phyloP scores from a whole-genome alignment of 495 filamentous ascomycete genomes.

The Opeltia flavorubescens region DNA sequence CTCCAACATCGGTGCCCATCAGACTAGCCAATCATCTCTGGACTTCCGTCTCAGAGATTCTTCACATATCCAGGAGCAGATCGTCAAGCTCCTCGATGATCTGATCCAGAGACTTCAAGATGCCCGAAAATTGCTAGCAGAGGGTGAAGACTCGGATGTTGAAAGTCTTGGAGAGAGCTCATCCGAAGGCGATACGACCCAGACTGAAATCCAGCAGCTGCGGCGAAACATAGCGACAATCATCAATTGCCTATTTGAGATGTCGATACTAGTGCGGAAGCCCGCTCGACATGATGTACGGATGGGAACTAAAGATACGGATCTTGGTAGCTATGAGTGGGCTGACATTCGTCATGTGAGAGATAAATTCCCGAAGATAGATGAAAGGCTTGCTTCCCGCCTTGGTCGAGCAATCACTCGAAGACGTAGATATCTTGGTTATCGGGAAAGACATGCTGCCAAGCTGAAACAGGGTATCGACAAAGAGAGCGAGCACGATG shows the following conservation, averaged over 20 bases:
- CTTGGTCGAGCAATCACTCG: slow-evolving; percentile 29
- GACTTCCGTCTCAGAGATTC: slow-evolving; percentile 11
- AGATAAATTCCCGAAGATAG: slow-evolving; percentile 17
- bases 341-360: slow-evolving; percentile 17
- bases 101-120: background rate
- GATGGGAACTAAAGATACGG: slow-evolving; percentile 13
- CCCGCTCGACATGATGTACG: slow-evolving; percentile 23
- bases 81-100: slow-evolving; percentile 1
- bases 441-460: slow-evolving; percentile 25
- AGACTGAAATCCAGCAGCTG: slow-evolving; percentile 1
- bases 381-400: slow-evolving; percentile 15
- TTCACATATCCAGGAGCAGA: background rate
- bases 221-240: slow-evolving; percentile 3
- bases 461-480: slow-evolving; percentile 19
- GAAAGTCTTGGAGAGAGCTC: background rate
- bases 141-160: background rate
- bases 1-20: slow-evolving; percentile 22
- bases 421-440: slow-evolving; percentile 27
- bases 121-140: background rate
- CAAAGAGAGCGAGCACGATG: background rate
- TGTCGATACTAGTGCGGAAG: slow-evolving; percentile 15
- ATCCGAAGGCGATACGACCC: background rate
- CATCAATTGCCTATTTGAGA: slow-evolving; percentile 13
- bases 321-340: slow-evolving; percentile 16
- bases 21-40: slow-evolving; percentile 11